phyloP scores from a whole-genome alignment of 306 rosid species.

The Citrullus mucosospermus region DNA sequence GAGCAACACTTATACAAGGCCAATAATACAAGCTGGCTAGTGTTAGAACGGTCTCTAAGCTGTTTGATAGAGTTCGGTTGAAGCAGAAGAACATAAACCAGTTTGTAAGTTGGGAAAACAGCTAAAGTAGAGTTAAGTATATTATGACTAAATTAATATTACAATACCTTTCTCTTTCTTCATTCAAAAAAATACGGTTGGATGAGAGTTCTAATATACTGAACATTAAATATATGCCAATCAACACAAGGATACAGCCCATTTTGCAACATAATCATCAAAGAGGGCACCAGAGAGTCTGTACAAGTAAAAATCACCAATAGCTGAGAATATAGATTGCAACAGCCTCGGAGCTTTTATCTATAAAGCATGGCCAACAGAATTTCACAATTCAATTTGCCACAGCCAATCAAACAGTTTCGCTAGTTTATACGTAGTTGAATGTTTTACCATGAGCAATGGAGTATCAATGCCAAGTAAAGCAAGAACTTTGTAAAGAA shows the following conservation, averaged over 20 bases:
- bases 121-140: slow-evolving; percentile 57
- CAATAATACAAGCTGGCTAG: slow-evolving; percentile 70
- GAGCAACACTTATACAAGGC: slow-evolving; percentile 66
- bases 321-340: slow-evolving; percentile 60
- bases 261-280: slow-evolving; percentile 51
- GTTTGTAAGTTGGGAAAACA: slow-evolving; percentile 70
- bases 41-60: slow-evolving; percentile 82
- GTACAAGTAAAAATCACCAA: slow-evolving; percentile 76
- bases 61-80: slow-evolving; percentile 75
- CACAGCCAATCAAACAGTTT: neutral
- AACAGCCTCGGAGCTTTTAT: slow-evolving; percentile 70
- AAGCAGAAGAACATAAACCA: slow-evolving; percentile 81
- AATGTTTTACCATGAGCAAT: slow-evolving; percentile 55
- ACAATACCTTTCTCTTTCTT: neutral
- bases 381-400: slow-evolving; percentile 1
- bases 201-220: neutral
- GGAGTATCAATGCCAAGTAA: slow-evolving; percentile 56
- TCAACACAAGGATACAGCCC: slow-evolving; percentile 82
- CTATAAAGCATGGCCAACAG: slow-evolving; percentile 26
- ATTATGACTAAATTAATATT: neutral
- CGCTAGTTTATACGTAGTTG: neutral
- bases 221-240: neutral
- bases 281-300: slow-evolving; percentile 53
- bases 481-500: slow-evolving; percentile 53
- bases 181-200: neutral